Percentiles rank a stretch among this genome's conserved stretches.
These are phyloP conservation scores for Crataegus laevigata DNA, from an alignment of 306 rosid species.

Conservation along the genomic window DNA sequence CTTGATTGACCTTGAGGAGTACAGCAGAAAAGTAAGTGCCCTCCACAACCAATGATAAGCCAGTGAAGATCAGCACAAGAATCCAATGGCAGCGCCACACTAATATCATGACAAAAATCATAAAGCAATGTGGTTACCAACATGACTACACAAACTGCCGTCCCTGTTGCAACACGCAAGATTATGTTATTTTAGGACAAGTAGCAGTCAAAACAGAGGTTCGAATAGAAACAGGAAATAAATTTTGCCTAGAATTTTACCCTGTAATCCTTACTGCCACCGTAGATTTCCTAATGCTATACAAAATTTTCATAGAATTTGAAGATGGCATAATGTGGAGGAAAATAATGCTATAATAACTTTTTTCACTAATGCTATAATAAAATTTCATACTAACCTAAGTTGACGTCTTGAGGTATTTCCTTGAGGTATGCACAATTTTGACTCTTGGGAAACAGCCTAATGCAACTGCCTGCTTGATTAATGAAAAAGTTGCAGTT, in stretches of 20 bases:
- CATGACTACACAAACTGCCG: conserved; percentile 88
- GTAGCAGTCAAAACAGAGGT: not conserved
- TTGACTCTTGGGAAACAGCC: conserved; percentile 97
- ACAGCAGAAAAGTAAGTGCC: conserved; percentile 83
- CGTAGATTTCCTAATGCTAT: not conserved
- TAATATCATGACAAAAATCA: conserved; percentile 80
- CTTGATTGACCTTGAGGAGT: conserved; percentile 82
- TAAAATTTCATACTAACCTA: not conserved
- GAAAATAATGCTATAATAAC: too few species aligned
- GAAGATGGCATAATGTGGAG: not conserved
- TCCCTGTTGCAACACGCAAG: conserved; percentile 53
- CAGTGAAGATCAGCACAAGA: conserved; percentile 60
- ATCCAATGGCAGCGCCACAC: conserved; percentile 99
- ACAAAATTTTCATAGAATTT: not conserved
- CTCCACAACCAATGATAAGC: conserved; percentile 69
- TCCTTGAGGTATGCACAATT: conserved; percentile 85
- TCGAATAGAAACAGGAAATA: not conserved
- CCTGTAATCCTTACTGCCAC: not conserved
- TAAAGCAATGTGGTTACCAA: conserved; percentile 83
- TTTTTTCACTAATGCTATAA: not conserved
- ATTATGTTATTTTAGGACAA: not conserved
- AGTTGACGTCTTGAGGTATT: conserved; percentile 20
- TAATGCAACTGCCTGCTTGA: conserved; percentile 90
- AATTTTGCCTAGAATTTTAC: not conserved
- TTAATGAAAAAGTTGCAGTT: conserved; percentile 79